Conservation (phyloP, 179 eudicot genomes). For the Vitellaria paradoxa region DNA sequence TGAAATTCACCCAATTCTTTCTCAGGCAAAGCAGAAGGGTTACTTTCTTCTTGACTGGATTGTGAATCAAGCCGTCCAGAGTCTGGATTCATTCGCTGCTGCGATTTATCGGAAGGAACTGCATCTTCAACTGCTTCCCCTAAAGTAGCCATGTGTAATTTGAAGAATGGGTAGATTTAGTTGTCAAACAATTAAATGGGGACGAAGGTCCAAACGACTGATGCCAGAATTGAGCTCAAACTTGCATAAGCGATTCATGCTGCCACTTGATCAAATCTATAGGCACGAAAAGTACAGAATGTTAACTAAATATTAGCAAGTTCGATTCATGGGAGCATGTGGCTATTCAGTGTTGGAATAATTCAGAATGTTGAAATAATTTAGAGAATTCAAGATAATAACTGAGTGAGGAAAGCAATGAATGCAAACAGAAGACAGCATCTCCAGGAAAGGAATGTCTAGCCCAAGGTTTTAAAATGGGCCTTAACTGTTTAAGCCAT, state of each 20-base stretch:
- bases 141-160: slow-evolving; percentile 41
- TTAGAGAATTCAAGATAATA: neutral
- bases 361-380: neutral
- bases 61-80: slow-evolving; percentile 7
- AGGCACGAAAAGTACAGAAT: slow-evolving; percentile 1
- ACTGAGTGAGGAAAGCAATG: neutral
- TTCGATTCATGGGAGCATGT: neutral
- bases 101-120: slow-evolving; percentile 25
- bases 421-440: neutral
- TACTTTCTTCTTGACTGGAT: slow-evolving; percentile 14
- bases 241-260: neutral
- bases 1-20: slow-evolving; percentile 10
- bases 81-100: slow-evolving; percentile 19
- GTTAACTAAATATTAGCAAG: neutral
- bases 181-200: neutral
- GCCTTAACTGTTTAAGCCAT: too few relatives aligned
- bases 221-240: slow-evolving; percentile 10
- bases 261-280: neutral
- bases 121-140: slow-evolving; percentile 35
- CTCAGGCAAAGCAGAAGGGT: slow-evolving; percentile 10
- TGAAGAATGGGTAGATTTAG: slow-evolving; percentile 5
- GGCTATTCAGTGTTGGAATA: neutral
- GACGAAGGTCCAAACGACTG: slow-evolving; percentile 8
- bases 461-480: too few relatives aligned
- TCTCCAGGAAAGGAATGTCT: neutral